Evolutionary conservation across 116 monocot genomes (phyloP).

Genomic region (Papilionanthe hybrid): DNA sequence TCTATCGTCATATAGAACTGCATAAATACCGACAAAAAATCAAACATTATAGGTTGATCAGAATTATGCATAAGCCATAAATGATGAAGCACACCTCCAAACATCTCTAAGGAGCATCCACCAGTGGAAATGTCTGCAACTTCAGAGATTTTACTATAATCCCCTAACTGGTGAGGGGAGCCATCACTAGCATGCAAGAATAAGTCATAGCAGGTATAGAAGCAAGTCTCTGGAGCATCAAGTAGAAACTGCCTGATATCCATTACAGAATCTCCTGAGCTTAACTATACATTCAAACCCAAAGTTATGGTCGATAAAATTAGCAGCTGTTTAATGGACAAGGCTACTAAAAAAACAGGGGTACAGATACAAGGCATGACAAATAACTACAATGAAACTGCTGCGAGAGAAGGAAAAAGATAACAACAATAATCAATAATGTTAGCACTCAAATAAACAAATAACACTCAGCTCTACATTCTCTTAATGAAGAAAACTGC

Average conservation of each 20-base stretch:
- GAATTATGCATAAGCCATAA: neutral
- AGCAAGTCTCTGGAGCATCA: conserved; percentile 98
- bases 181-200: conserved; percentile 86
- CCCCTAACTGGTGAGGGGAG: conserved; percentile 64
- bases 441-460: neutral
- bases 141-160: conserved; percentile 98
- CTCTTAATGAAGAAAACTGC: too few relatives aligned
- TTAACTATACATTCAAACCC: conserved; percentile 51
- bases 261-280: conserved; percentile 92
- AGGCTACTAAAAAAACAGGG: neutral
- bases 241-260: conserved; percentile 96
- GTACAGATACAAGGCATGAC: neutral
- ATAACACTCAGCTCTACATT: too few relatives aligned
- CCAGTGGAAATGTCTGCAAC: conserved; percentile 87
- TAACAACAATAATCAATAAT: neutral
- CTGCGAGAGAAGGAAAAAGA: neutral
- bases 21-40: conserved; percentile 13
- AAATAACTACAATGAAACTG: neutral
- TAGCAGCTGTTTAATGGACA: neutral
- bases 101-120: conserved; percentile 85
- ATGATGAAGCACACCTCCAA: conserved; percentile 43
- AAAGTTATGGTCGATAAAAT: conserved; percentile 5
- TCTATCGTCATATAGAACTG: conserved; percentile 97
- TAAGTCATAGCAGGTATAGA: conserved; percentile 94
- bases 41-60: conserved; percentile 10